These are phyloP conservation scores for Gigaspora rosea DNA, from an alignment of 192 early-diverging fungal genomes.

Conservation along the genomic window DNA sequence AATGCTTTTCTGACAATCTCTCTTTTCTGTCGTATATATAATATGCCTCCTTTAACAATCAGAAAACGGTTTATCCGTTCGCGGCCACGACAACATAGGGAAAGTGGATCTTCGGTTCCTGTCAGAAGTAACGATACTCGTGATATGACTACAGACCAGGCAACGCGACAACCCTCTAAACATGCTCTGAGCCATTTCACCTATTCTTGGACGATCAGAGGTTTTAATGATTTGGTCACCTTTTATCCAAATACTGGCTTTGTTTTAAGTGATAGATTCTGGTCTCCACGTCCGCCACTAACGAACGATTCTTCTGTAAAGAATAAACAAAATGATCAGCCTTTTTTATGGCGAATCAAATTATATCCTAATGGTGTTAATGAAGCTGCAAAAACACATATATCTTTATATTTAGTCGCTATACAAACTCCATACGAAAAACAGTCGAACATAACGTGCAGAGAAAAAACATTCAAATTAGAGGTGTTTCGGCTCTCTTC, in stretches of 20 bases:
- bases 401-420: slow-evolving; percentile 33
- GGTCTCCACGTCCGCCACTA: slow-evolving; percentile 25
- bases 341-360: slow-evolving; percentile 30
- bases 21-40: too few relatives aligned
- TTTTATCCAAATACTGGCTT: slow-evolving; percentile 30
- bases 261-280: slow-evolving; percentile 31
- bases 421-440: slow-evolving; percentile 33
- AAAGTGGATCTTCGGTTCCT: slow-evolving; percentile 24
- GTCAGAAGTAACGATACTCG: slow-evolving; percentile 27
- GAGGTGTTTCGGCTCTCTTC: slow-evolving; percentile 24
- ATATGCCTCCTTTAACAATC: neutral
- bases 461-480: slow-evolving; percentile 23
- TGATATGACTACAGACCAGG: slow-evolving; percentile 34
- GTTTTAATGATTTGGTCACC: slow-evolving; percentile 33
- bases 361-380: slow-evolving; percentile 33
- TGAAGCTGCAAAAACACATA: slow-evolving; percentile 29
- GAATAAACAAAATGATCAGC: slow-evolving; percentile 24
- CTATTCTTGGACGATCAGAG: slow-evolving; percentile 30
- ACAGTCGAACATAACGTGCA: slow-evolving; percentile 14
- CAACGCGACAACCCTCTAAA: slow-evolving; percentile 30
- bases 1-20: too few relatives aligned
- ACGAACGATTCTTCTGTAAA: slow-evolving; percentile 17
- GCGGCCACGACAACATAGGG: slow-evolving; percentile 29
- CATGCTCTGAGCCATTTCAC: slow-evolving; percentile 24
- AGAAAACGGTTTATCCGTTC: slow-evolving; percentile 37